Evolutionary conservation across 2,329 filamentous ascomycete species (phyloP).

Genomic region (Pseudogymnoascus sp.): DNA sequence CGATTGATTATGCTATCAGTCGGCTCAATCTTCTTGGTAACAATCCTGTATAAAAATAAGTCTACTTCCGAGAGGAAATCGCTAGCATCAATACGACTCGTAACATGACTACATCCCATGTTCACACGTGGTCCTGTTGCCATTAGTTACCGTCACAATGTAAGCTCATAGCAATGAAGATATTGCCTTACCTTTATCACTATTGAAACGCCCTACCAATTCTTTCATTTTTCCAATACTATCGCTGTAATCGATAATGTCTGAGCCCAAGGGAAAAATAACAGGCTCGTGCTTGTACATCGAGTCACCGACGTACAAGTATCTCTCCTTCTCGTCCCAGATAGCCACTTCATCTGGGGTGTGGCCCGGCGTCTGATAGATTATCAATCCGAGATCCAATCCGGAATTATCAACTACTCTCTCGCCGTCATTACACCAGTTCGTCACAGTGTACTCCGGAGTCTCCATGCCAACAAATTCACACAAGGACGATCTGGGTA

Average conservation of each 20-base stretch:
- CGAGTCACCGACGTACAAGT: slow-evolving; percentile 40
- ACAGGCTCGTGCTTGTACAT: slow-evolving; percentile 33
- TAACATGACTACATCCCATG: neutral
- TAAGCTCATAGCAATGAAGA: neutral
- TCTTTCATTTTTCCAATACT: neutral
- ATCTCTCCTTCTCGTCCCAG: slow-evolving; percentile 37
- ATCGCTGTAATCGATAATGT: neutral
- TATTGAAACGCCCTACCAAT: neutral
- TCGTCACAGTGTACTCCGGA: slow-evolving; percentile 34
- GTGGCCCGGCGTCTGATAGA: slow-evolving; percentile 40
- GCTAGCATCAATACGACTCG: neutral
- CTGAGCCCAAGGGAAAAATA: neutral
- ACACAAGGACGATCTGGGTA: slow-evolving; percentile 34
- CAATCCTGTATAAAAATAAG: neutral
- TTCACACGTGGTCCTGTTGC: neutral
- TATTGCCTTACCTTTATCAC: neutral
- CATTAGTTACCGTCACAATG: neutral
- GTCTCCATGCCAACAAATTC: slow-evolving; percentile 30
- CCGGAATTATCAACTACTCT: neutral
- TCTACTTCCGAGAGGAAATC: neutral
- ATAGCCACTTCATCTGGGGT: slow-evolving; percentile 39
- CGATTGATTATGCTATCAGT: neutral
- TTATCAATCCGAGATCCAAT: slow-evolving; percentile 31
- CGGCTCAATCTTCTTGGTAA: neutral
- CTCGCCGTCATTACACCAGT: slow-evolving; percentile 30